Base-by-base conservation (phyloP, 441 rosid species). In the Melastoma candidum region DNA sequence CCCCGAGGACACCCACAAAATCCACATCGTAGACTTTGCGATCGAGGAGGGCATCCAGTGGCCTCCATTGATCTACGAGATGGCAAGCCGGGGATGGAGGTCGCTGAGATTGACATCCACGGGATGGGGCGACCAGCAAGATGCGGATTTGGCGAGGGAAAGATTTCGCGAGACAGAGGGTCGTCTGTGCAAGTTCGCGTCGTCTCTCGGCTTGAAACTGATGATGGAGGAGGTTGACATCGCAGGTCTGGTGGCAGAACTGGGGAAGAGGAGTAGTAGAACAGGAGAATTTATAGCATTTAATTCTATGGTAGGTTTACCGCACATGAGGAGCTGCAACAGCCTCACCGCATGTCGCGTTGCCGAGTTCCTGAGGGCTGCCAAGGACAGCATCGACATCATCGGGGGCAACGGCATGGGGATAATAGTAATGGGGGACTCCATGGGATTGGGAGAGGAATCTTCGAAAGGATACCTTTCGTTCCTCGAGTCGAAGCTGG, bases 31-130 rank as follows among this genome's bases (percentile, higher is more conserved):
- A 12, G 80, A 75, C 41, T 75, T 66, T 4, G 68, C 66, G 26
- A 58, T 69, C 27, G 60, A 68, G 11, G 66, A 58, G 25, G 72
- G 80, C 1, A n/a, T 75, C 51, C 80, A 75, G 3, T 75, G 77
- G 77, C 57, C 71, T 48, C 12, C 65, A 0, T 10, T 69, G 61
- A 61, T 75, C 6, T 71, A 61, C 47, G 46, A 43, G 1, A 0
- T 14, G 0, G 46, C 56, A 0, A 0, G 26, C 8, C n/a, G 48
- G 54, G 48, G 50, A 43, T 47, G 36, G 11, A 64, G 47, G 47
- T 45, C 50, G 11, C 11, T 71, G 24, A 68, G 54, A 60, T 10
- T 71, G 43, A 69, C 74, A 3, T 59, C 74, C 11, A 61, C 64
- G 5, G 55, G 50, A 26, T 47, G 63, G 66, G 62, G 58, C 44